Evolutionary conservation across 805 yeast species (phyloP).

Genomic region (Wickerhamiella nectarea): DNA sequence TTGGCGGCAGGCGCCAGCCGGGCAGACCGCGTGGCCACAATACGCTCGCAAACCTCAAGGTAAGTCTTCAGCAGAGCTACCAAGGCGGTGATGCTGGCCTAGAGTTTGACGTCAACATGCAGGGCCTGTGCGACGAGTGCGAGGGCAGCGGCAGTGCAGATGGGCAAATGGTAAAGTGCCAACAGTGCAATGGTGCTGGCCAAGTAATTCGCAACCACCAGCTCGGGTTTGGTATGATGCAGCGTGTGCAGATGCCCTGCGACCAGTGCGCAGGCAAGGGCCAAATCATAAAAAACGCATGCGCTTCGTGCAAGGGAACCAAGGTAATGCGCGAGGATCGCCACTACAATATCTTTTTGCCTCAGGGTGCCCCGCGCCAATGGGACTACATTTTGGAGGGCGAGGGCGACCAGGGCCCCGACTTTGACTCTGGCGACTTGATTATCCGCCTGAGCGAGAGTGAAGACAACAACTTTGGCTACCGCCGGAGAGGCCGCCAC

Average conservation of each 20-base stretch:
- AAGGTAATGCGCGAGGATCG: constrained; percentile 47
- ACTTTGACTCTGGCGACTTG: constrained; percentile 69
- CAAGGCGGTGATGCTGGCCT: constrained; percentile 40
- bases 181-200: constrained; percentile 65
- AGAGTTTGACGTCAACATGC: constrained; percentile 52
- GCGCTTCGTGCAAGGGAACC: constrained; percentile 57
- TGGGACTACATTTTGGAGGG: constrained; percentile 48
- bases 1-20: constrained; percentile 32
- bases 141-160: constrained; percentile 79
- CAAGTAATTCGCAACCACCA: constrained; percentile 50
- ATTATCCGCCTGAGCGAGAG: constrained; percentile 48
- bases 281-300: constrained; percentile 43
- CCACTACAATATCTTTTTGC: constrained; percentile 45
- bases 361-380: constrained; percentile 57
- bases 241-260: constrained; percentile 68
- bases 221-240: constrained; percentile 82
- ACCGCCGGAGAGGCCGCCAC: constrained; percentile 60
- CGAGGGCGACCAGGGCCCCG: constrained; percentile 78
- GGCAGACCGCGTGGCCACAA: constrained; percentile 45
- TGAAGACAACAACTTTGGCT: constrained; percentile 51
- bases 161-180: constrained; percentile 53
- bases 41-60: constrained; percentile 40
- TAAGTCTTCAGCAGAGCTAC: constrained; percentile 54
- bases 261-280: constrained; percentile 75
- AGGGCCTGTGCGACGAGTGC: constrained; percentile 64